Evolutionary conservation across 306 rosid genomes (phyloP).

Genomic region (Malus fusca): DNA sequence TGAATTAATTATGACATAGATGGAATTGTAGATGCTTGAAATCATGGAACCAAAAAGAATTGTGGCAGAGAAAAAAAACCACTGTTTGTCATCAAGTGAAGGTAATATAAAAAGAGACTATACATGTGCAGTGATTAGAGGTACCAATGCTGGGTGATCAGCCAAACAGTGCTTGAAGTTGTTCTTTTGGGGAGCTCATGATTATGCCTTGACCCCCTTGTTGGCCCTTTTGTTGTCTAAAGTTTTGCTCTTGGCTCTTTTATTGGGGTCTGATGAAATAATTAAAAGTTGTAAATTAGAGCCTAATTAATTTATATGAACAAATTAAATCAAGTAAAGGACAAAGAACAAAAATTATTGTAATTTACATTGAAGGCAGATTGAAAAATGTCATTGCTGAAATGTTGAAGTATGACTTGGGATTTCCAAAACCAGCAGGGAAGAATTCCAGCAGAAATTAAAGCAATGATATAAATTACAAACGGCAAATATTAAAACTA

Average conservation of each 20-base stretch:
- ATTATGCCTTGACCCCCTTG: slow-evolving; percentile 14
- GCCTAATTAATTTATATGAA: not conserved
- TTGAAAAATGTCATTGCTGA: slow-evolving; percentile 32
- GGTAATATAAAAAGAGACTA: too few relatives aligned
- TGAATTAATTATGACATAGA: too few relatives aligned
- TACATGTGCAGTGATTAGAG: too few relatives aligned
- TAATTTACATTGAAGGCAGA: slow-evolving; percentile 25
- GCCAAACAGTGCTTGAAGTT: slow-evolving; percentile 19
- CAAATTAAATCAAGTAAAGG: not conserved
- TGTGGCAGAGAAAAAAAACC: too few relatives aligned
- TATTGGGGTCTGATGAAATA: slow-evolving; percentile 5
- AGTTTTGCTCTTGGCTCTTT: slow-evolving; percentile 16
- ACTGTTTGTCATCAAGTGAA: too few relatives aligned
- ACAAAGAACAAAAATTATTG: not conserved
- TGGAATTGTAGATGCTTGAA: too few relatives aligned
- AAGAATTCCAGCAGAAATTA: slow-evolving; percentile 19
- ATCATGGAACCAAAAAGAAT: too few relatives aligned
- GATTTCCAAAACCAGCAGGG: slow-evolving; percentile 19
- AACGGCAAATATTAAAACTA: too few relatives aligned
- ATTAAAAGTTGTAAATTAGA: not conserved
- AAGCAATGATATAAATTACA: not conserved
- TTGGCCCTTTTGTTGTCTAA: slow-evolving; percentile 4
- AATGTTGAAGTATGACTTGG: slow-evolving; percentile 26
- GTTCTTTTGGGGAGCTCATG: slow-evolving; percentile 22
- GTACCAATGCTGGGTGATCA: too few relatives aligned